Conservation (phyloP, 139 green algal species). For the Tetratostichococcus sp. region DNA sequence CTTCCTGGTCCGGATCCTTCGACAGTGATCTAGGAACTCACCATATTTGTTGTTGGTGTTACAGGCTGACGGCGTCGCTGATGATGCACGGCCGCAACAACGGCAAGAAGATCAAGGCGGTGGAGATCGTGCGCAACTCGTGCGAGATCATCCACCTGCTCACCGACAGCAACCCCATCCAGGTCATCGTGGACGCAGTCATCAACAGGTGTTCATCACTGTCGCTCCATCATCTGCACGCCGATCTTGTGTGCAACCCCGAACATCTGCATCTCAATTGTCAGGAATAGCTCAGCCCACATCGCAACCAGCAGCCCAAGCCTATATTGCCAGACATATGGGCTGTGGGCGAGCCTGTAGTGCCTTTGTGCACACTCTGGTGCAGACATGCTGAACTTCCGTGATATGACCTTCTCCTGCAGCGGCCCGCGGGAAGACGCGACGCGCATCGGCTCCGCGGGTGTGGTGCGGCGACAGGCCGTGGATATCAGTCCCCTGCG, state of each 20-base stretch:
- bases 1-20: no score
- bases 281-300: no score
- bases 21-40: no score
- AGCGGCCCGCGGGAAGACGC: conserved; percentile 97
- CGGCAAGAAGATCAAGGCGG: conserved; percentile 99
- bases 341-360: not conserved
- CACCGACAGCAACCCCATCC: conserved; percentile 98
- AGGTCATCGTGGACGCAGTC: conserved; percentile 97
- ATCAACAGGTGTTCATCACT: conserved; percentile 99
- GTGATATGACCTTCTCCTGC: conserved; percentile 27
- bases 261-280: no score
- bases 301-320: no score
- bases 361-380: not conserved
- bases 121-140: conserved; percentile 94
- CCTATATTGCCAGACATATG: no score
- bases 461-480: conserved; percentile 94
- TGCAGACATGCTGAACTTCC: conserved; percentile 1
- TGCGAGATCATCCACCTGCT: conserved; percentile 99
- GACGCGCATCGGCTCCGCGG: conserved; percentile 94
- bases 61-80: conserved; percentile 86
- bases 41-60: no score
- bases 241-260: no score
- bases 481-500: conserved; percentile 99
- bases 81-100: conserved; percentile 99
- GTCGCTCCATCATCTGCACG: no score